These are phyloP conservation scores for Colletotrichum lentis DNA, from an alignment of 2,329 filamentous ascomycete genomes.

Conservation along the genomic window DNA sequence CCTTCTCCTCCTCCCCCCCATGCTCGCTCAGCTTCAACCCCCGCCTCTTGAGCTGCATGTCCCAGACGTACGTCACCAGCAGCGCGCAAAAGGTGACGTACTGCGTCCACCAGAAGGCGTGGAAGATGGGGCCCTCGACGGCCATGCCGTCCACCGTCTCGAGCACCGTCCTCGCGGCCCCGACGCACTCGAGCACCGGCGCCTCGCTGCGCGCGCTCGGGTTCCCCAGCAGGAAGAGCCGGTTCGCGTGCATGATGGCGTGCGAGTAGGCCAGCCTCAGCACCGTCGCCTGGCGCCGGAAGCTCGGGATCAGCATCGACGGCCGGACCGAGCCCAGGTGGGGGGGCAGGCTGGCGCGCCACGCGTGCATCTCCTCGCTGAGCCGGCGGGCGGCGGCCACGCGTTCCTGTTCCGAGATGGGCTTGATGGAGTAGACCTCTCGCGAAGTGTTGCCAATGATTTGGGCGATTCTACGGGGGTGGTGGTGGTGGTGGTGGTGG, in stretches of 20 bases:
- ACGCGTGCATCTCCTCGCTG: slow-evolving; percentile 50
- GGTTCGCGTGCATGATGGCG: slow-evolving; percentile 63
- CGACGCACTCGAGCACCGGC: slow-evolving; percentile 54
- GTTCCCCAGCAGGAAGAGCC: slow-evolving; percentile 59
- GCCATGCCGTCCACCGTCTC: slow-evolving; percentile 54
- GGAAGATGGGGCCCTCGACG: slow-evolving; percentile 44
- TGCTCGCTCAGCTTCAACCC: background rate
- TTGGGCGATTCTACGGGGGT: slow-evolving; percentile 44
- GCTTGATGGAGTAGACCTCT: slow-evolving; percentile 52
- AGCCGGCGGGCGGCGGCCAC: slow-evolving; percentile 50
- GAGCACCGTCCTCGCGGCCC: slow-evolving; percentile 56
- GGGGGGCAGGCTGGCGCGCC: slow-evolving; percentile 51
- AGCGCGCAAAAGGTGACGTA: slow-evolving; percentile 64
- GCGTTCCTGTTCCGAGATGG: slow-evolving; percentile 48
- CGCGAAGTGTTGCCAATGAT: slow-evolving; percentile 52
- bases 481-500: too few relatives aligned
- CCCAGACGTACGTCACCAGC: slow-evolving; percentile 62
- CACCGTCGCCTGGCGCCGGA: slow-evolving; percentile 60
- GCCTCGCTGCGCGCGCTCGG: slow-evolving; percentile 34
- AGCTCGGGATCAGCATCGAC: slow-evolving; percentile 55
- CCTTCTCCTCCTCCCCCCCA: background rate
- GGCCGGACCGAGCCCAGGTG: slow-evolving; percentile 55
- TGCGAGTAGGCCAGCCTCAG: slow-evolving; percentile 64
- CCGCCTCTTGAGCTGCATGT: slow-evolving; percentile 45
- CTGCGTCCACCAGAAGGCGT: slow-evolving; percentile 62